Conservation (phyloP, 1,139 yeast genomes). For the Lodderomyces beijingensis region DNA sequence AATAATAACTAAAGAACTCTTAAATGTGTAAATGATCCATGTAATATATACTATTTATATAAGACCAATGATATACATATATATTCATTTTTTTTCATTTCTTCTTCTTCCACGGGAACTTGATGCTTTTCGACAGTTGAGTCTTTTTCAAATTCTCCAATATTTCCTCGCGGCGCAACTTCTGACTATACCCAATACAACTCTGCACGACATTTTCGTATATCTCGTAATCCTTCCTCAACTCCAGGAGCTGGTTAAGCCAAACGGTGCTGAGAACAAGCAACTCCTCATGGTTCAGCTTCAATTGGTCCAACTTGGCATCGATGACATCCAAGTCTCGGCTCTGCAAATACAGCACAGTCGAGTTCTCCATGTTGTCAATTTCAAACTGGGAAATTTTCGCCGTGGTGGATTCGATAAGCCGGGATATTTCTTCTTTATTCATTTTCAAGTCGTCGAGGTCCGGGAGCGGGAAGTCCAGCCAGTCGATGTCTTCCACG, state of each 20-base stretch:
- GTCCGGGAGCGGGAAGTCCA: constrained; percentile 24
- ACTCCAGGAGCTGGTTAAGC: constrained; percentile 40
- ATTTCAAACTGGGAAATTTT: constrained; percentile 31
- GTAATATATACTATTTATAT: no score
- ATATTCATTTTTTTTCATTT: constrained; percentile 1
- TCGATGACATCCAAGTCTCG: constrained; percentile 15
- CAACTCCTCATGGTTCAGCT: constrained; percentile 25
- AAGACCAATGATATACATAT: no score
- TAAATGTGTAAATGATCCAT: no score
- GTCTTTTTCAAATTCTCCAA: constrained; percentile 32
- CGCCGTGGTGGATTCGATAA: constrained; percentile 22
- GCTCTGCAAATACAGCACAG: constrained; percentile 21
- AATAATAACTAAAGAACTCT: background rate
- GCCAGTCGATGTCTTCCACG: constrained; percentile 32
- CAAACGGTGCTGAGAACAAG: constrained; percentile 43
- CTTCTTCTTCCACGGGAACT: constrained; percentile 12
- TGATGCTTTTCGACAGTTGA: constrained; percentile 9
- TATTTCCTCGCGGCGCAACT: constrained; percentile 47
- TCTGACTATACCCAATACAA: constrained; percentile 66
- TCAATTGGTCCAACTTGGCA: constrained; percentile 26
- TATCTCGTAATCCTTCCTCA: constrained; percentile 53
- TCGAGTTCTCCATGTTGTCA: constrained; percentile 33
- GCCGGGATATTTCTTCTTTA: constrained; percentile 16
- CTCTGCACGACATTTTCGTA: constrained; percentile 71
- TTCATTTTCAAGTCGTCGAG: constrained; percentile 20